Percentiles rank a stretch among this genome's conserved stretches.
These are phyloP conservation scores for Sodiomyces alkalinus DNA, from an alignment of 2,329 filamentous ascomycete species.

Conservation along the genomic window DNA sequence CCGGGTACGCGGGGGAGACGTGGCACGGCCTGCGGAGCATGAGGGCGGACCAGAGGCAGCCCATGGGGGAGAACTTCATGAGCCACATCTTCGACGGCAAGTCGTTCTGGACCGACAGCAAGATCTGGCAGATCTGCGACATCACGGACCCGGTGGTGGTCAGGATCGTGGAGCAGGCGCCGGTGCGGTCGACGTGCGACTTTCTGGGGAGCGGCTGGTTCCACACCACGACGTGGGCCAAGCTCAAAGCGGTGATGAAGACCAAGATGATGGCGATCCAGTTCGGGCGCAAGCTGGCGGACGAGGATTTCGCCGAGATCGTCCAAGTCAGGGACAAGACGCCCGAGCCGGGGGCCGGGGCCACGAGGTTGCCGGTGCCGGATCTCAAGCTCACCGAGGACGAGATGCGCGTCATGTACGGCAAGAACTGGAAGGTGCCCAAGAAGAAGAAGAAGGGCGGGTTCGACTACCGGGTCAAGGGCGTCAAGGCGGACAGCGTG, in stretches of 20 bases:
- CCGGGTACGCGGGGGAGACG: conserved; percentile 27
- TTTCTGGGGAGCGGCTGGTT: conserved; percentile 65
- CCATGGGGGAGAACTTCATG: conserved; percentile 24
- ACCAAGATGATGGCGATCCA: conserved; percentile 62
- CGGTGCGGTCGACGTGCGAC: conserved; percentile 44
- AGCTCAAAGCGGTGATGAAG: conserved; percentile 77
- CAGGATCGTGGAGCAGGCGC: conserved; percentile 47
- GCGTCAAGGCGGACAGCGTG: conserved; percentile 4
- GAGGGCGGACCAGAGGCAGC: conserved; percentile 18
- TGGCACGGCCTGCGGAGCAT: conserved; percentile 32
- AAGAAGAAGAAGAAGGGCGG: conserved; percentile 9
- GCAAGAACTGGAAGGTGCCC: conserved; percentile 15
- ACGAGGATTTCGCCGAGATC: conserved; percentile 28
- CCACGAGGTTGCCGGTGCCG: conserved; percentile 22
- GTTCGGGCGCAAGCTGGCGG: conserved; percentile 33
- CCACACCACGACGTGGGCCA: conserved; percentile 64
- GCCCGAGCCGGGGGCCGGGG: conserved; percentile 11
- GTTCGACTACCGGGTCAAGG: conserved; percentile 8
- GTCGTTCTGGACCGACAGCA: conserved; percentile 61
- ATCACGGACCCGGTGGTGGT: conserved; percentile 66
- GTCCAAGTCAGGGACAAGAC: conserved; percentile 21
- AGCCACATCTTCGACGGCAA: conserved; percentile 76
- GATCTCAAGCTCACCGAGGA: conserved; percentile 22
- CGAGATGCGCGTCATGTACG: conserved; percentile 18
- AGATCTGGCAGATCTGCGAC: conserved; percentile 90